phyloP scores from a whole-genome alignment of 1,284 basidiomycete genomes.

The Schizophyllum commune region DNA sequence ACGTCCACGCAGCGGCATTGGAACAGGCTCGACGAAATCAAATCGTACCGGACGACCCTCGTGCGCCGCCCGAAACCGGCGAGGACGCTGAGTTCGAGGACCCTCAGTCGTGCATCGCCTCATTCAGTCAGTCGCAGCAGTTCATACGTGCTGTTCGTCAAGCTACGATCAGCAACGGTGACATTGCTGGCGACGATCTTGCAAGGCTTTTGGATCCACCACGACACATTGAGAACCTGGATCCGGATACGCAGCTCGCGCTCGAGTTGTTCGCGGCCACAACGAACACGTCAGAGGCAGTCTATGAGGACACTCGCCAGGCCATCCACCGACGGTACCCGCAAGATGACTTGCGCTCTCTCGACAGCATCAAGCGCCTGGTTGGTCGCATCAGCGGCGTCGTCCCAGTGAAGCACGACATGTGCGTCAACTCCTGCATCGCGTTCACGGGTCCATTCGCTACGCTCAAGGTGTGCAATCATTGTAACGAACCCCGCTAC shows the following conservation, averaged over 20 bases:
- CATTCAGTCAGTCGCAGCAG: too few relatives aligned
- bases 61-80: too few relatives aligned
- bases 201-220: constrained; percentile 21
- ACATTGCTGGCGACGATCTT: constrained; percentile 13
- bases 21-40: too few relatives aligned
- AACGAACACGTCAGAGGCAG: constrained; percentile 17
- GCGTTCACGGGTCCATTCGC: constrained; percentile 18
- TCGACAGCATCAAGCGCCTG: constrained; percentile 14
- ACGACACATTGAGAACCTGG: constrained; percentile 12
- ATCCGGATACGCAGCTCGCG: constrained; percentile 17
- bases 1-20: too few relatives aligned
- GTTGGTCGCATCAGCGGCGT: constrained; percentile 12
- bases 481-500: constrained; percentile 18
- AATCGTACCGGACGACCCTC: too few relatives aligned
- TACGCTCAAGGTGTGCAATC: constrained; percentile 11
- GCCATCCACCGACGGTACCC: constrained; percentile 13
- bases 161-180: constrained; percentile 14
- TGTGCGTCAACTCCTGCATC: constrained; percentile 17
- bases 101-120: too few relatives aligned
- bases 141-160: too few relatives aligned
- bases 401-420: constrained; percentile 12
- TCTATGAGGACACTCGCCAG: constrained; percentile 14
- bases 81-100: too few relatives aligned
- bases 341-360: constrained; percentile 14
- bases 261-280: constrained; percentile 18